phyloP scores from a whole-genome alignment of 2,329 filamentous ascomycete genomes.

The Diaporthe eres region DNA sequence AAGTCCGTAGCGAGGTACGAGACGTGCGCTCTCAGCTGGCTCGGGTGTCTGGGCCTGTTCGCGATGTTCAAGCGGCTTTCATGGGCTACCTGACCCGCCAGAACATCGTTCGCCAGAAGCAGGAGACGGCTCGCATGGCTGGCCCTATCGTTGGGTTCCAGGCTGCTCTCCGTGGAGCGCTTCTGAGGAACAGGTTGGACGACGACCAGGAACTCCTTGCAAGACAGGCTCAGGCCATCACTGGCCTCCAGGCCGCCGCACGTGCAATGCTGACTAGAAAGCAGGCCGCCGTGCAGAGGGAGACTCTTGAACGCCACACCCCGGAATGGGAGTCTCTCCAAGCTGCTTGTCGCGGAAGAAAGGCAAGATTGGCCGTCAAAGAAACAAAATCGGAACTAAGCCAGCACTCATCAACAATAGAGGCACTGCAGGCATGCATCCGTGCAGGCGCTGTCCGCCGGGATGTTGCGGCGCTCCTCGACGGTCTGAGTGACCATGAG shows the following conservation, averaged over 20 bases:
- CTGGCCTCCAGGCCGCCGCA: constrained; percentile 74
- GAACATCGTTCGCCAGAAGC: constrained; percentile 67
- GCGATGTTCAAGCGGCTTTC: constrained; percentile 75
- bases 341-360: constrained; percentile 62
- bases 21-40: constrained; percentile 71
- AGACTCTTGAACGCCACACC: constrained; percentile 64
- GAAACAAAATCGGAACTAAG: constrained; percentile 64
- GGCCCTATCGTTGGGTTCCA: constrained; percentile 72
- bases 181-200: constrained; percentile 70
- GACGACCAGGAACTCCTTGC: constrained; percentile 67
- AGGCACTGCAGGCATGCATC: constrained; percentile 64
- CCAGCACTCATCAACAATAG: constrained; percentile 59
- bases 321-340: constrained; percentile 67
- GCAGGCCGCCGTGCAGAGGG: constrained; percentile 64
- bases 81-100: constrained; percentile 77
- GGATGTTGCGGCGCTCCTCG: constrained; percentile 63
- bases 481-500: constrained; percentile 62
- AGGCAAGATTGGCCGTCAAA: constrained; percentile 60
- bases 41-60: constrained; percentile 73
- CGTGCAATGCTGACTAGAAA: constrained; percentile 73
- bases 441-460: constrained; percentile 69
- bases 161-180: constrained; percentile 73
- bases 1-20: constrained; percentile 71
- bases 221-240: constrained; percentile 64
- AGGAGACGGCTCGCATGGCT: constrained; percentile 66